Percentiles rank a stretch among this genome's conserved stretches.
These are phyloP conservation scores for Pulveroboletus ravenelii DNA, from an alignment of 768 basidiomycete genomes.

Conservation along the genomic window DNA sequence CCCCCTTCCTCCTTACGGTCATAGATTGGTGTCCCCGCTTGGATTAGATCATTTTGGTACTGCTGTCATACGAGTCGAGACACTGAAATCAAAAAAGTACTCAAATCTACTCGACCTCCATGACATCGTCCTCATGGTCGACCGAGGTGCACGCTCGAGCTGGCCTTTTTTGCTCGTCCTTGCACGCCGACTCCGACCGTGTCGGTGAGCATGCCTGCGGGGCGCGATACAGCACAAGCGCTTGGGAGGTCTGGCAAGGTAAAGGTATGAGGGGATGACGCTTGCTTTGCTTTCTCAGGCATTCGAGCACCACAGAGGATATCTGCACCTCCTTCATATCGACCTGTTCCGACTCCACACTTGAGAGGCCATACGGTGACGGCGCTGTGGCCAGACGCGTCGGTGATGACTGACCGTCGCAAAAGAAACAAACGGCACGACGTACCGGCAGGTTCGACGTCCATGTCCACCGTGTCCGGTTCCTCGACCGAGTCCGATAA, in stretches of 20 bases:
- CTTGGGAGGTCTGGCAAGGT: conserved; percentile 30
- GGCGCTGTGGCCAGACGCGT: no score
- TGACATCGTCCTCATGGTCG: conserved; percentile 36
- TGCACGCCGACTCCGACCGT: background rate
- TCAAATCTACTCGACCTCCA: conserved; percentile 45
- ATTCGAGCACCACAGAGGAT: conserved; percentile 43
- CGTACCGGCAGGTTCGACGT: conserved; percentile 63
- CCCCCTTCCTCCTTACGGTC: conserved; percentile 4
- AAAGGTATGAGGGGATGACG: conserved; percentile 19
- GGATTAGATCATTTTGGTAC: conserved; percentile 24
- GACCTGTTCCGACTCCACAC: conserved; percentile 21
- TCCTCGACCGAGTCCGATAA: conserved; percentile 45
- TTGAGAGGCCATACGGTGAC: conserved; percentile 10
- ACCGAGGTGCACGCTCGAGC: background rate
- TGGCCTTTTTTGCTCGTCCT: background rate
- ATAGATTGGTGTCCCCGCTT: conserved; percentile 24
- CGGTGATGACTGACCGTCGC: background rate
- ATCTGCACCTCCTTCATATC: conserved; percentile 34
- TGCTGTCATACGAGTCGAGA: conserved; percentile 15
- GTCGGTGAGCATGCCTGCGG: conserved; percentile 26
- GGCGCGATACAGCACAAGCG: conserved; percentile 54
- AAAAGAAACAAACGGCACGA: conserved; percentile 1
- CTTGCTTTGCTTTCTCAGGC: conserved; percentile 35
- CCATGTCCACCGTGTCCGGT: conserved; percentile 50
- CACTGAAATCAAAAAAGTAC: background rate